Conservation (phyloP, 1,284 basidiomycete genomes). For the Fomes fomentarius region DNA sequence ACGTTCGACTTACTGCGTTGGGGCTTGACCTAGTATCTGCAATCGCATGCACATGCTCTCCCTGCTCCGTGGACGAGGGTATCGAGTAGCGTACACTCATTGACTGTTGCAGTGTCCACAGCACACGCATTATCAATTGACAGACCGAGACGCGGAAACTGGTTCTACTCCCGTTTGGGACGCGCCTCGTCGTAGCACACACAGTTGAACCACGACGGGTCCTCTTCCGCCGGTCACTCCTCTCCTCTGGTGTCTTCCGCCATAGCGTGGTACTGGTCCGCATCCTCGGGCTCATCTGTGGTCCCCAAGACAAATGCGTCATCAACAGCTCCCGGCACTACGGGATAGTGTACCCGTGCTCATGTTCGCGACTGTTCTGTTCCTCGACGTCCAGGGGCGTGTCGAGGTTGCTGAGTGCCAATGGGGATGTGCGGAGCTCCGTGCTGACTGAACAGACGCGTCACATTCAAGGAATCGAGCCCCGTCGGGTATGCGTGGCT, state of each 20-base stretch:
- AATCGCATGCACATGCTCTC: too few relatives aligned
- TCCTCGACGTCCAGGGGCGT: slow-evolving; percentile 7
- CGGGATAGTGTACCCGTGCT: not conserved
- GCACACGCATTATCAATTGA: not conserved
- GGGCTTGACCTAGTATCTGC: too few relatives aligned
- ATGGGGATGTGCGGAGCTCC: slow-evolving; percentile 4
- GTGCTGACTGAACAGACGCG: not conserved
- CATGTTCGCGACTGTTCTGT: not conserved
- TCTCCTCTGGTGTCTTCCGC: not conserved
- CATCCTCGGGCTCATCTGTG: not conserved
- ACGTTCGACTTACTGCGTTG: too few relatives aligned
- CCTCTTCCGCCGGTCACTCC: not conserved
- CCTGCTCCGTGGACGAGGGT: too few relatives aligned
- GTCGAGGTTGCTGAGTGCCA: slow-evolving; percentile 6
- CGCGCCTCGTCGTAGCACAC: not conserved
- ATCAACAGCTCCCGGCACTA: too few relatives aligned
- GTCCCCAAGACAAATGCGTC: not conserved
- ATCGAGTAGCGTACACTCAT: not conserved
- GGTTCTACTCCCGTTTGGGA: not conserved
- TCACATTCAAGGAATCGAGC: not conserved
- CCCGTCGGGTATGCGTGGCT: slow-evolving; percentile 6
- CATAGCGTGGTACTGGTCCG: not conserved
- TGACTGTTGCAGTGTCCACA: not conserved
- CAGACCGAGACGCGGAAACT: not conserved
- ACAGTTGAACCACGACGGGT: not conserved